Conservation (phyloP, 306 rosid species). For the Fagus sylvatica region DNA sequence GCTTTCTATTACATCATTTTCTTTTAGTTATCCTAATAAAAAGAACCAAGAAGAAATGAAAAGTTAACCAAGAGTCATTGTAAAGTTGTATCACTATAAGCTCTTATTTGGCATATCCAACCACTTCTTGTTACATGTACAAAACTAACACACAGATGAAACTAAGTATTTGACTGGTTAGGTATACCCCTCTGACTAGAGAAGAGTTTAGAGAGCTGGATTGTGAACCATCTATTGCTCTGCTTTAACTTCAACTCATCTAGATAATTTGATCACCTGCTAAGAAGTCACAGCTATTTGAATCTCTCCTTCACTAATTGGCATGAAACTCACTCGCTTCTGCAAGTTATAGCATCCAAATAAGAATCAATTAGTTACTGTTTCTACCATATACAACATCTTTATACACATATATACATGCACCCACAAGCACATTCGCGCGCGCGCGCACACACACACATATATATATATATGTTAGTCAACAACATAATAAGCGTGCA, state of each 20-base stretch:
- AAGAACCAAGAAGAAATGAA: no score
- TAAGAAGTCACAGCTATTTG: constrained; percentile 58
- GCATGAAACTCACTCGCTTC: constrained; percentile 84
- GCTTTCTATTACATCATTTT: no score
- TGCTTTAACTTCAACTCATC: constrained; percentile 5
- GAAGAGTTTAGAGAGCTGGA: not conserved
- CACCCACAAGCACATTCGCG: no score
- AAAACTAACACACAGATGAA: not conserved
- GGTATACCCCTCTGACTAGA: not conserved
- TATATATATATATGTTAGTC: no score
- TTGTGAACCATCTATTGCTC: not conserved
- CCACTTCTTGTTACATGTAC: not conserved
- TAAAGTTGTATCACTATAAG: not conserved
- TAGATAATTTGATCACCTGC: not conserved
- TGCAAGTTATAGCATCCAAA: constrained; percentile 35
- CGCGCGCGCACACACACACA: no score
- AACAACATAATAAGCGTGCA: no score
- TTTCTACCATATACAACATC: no score
- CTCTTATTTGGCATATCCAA: not conserved
- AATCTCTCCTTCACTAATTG: constrained; percentile 51
- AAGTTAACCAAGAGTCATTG: not conserved
- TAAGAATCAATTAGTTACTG: constrained; percentile 9
- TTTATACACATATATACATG: no score
- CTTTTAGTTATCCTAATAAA: no score
- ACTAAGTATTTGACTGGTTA: not conserved